Percentiles rank a stretch among this genome's conserved stretches.
Evolutionary conservation across 352 stramenopile species (phyloP).

Genomic region (Globisporangium camurandrum): DNA sequence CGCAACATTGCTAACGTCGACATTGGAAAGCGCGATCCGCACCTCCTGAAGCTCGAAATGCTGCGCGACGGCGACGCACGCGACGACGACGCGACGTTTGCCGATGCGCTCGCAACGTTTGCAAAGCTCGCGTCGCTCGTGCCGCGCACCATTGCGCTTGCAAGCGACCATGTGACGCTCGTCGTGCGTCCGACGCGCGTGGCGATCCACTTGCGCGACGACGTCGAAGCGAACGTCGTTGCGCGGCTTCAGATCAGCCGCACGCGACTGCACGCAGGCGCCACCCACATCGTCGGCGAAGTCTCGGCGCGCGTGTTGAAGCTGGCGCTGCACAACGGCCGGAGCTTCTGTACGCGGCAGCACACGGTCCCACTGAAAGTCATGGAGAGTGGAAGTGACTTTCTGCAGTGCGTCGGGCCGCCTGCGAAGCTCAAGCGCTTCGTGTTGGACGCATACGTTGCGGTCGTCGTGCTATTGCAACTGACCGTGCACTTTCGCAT

Average conservation of each 20-base stretch:
- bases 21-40: constrained; percentile 55
- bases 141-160: constrained; percentile 43
- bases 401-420: constrained; percentile 39
- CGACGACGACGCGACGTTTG: constrained; percentile 19
- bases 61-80: constrained; percentile 15
- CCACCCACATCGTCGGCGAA: constrained; percentile 44
- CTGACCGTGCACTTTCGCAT: constrained; percentile 82
- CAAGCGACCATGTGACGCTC: constrained; percentile 59
- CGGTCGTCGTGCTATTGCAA: constrained; percentile 80
- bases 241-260: constrained; percentile 56
- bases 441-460: constrained; percentile 66
- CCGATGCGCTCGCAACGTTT: constrained; percentile 44
- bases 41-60: constrained; percentile 32
- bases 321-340: constrained; percentile 85
- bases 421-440: constrained; percentile 63
- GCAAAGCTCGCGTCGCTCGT: constrained; percentile 54
- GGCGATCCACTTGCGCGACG: constrained; percentile 60
- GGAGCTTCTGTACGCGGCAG: constrained; percentile 61
- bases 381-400: constrained; percentile 59
- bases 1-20: constrained; percentile 66
- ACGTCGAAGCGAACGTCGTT: constrained; percentile 62
- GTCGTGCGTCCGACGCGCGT: constrained; percentile 39
- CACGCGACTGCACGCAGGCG: constrained; percentile 39
- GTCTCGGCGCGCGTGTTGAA: constrained; percentile 75
- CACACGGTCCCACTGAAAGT: constrained; percentile 64